These are phyloP conservation scores for Chlorella vulgaris DNA, from an alignment of 139 green algal species.

Conservation along the genomic window DNA sequence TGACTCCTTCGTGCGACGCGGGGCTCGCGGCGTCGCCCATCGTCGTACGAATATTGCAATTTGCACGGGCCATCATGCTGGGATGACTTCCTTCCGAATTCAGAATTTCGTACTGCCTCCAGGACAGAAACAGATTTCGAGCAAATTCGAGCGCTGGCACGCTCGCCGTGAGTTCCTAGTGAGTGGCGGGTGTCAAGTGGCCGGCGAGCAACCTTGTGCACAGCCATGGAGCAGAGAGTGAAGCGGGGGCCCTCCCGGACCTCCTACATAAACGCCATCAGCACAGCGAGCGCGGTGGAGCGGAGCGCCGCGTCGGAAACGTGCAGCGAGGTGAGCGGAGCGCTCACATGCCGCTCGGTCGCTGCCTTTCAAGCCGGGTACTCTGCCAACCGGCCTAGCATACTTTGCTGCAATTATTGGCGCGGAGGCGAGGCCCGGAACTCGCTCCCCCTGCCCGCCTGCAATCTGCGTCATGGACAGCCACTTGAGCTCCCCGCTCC, in stretches of 20 bases:
- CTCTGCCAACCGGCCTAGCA: background rate
- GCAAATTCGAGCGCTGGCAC: background rate
- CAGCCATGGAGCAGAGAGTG: conserved; percentile 1
- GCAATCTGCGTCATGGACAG: background rate
- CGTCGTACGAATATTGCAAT: background rate
- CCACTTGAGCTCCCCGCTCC: background rate
- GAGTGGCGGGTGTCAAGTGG: too few species aligned
- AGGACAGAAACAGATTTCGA: background rate
- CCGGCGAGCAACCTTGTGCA: too few species aligned
- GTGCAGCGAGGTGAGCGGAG: conserved; percentile 13
- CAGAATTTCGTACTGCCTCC: background rate
- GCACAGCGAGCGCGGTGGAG: background rate
- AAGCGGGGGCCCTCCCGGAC: background rate
- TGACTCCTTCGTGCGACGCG: background rate
- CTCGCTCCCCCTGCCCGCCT: too few species aligned
- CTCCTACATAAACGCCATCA: background rate
- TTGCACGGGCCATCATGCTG: too few species aligned
- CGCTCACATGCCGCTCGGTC: background rate
- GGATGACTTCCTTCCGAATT: background rate
- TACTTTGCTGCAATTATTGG: background rate
- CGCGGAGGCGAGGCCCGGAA: too few species aligned
- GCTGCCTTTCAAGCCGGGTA: background rate
- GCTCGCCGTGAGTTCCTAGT: too few species aligned
- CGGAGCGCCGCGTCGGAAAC: background rate
- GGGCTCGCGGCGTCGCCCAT: background rate